phyloP scores from a whole-genome alignment of 2,329 filamentous ascomycete genomes.

The Colletotrichum nymphaeae region DNA sequence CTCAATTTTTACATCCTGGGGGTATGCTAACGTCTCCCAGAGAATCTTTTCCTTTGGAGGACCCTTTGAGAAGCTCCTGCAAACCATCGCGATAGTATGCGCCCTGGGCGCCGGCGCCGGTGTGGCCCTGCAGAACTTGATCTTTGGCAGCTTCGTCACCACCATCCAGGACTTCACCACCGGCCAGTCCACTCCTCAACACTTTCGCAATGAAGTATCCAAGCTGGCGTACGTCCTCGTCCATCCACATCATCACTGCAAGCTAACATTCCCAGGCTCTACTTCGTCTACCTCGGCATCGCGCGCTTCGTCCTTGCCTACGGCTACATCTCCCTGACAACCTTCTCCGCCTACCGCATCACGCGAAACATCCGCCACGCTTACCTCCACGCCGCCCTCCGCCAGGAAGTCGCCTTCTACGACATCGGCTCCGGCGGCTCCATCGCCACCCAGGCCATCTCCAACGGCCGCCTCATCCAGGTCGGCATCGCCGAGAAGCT shows the following conservation, averaged over 20 bases:
- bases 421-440: slow-evolving; percentile 56
- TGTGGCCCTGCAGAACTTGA: slow-evolving; percentile 51
- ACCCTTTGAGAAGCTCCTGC: slow-evolving; percentile 42
- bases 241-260: too few relatives aligned
- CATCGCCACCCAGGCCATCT: slow-evolving; percentile 55
- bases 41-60: slow-evolving; percentile 46
- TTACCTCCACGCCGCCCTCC: slow-evolving; percentile 61
- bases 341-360: slow-evolving; percentile 62
- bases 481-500: slow-evolving; percentile 54
- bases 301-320: slow-evolving; percentile 64
- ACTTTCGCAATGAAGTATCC: slow-evolving; percentile 46
- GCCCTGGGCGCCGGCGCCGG: slow-evolving; percentile 51
- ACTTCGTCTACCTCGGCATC: slow-evolving; percentile 69
- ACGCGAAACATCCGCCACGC: slow-evolving; percentile 59
- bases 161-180: slow-evolving; percentile 47
- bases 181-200: slow-evolving; percentile 38
- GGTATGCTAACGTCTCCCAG: slow-evolving; percentile 31
- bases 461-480: slow-evolving; percentile 56
- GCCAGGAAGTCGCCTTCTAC: slow-evolving; percentile 63
- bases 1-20: background rate
- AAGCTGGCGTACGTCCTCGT: slow-evolving; percentile 43
- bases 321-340: slow-evolving; percentile 55
- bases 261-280: slow-evolving; percentile 51
- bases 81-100: slow-evolving; percentile 43
- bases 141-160: slow-evolving; percentile 52